phyloP scores from a whole-genome alignment of 495 filamentous ascomycete species.

The Pyrenula massariospora region DNA sequence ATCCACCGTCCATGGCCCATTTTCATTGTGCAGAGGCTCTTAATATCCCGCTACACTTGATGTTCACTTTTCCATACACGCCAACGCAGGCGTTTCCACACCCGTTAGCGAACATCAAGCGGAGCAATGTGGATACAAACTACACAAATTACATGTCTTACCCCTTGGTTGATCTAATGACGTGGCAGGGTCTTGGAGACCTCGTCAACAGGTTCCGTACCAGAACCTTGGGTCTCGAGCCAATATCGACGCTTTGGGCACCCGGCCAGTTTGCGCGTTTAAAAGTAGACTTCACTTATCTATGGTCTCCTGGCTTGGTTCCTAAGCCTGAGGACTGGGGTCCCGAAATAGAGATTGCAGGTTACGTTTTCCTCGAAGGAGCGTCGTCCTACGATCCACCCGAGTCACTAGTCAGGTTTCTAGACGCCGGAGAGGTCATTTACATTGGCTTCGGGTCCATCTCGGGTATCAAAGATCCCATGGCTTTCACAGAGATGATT shows the following conservation, averaged over 20 bases:
- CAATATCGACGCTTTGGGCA: conserved; percentile 26
- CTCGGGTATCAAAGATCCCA: conserved; percentile 44
- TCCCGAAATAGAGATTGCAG: conserved; percentile 33
- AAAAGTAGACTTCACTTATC: conserved; percentile 51
- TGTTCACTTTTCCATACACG: conserved; percentile 56
- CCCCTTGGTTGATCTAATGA: conserved; percentile 50
- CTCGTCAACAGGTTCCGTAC: conserved; percentile 45
- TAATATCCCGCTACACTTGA: conserved; percentile 49
- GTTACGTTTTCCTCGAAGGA: conserved; percentile 39
- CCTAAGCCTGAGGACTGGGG: conserved; percentile 53
- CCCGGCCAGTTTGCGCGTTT: conserved; percentile 25
- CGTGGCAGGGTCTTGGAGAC: conserved; percentile 56
- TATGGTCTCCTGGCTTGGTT: conserved; percentile 51
- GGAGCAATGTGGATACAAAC: conserved; percentile 26
- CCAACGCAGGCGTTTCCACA: conserved; percentile 43
- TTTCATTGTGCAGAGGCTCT: conserved; percentile 51
- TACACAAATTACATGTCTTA: conserved; percentile 49
- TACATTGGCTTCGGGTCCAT: conserved; percentile 63
- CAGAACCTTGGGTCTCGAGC: conserved; percentile 35
- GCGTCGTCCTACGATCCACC: conserved; percentile 38
- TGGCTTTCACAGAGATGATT: conserved; percentile 37
- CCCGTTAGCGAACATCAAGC: conserved; percentile 42
- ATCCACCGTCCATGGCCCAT: conserved; percentile 57
- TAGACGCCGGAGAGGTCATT: conserved; percentile 38
- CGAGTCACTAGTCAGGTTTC: conserved; percentile 36